phyloP scores from a whole-genome alignment of 768 basidiomycete species.

The Amanita polypyramis region DNA sequence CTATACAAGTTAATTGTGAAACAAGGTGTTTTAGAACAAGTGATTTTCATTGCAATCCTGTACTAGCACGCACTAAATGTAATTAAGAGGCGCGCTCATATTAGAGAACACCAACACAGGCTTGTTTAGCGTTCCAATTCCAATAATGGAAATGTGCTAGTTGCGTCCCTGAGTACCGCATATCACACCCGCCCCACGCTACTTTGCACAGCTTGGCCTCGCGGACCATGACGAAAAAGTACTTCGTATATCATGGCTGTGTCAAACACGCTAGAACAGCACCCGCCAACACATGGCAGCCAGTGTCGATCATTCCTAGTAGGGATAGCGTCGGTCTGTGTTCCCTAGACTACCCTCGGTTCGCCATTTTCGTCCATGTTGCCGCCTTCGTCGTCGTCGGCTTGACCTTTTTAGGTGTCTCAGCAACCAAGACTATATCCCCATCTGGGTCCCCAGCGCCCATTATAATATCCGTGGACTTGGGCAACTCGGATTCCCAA shows the following conservation, averaged over 20 bases:
- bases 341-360: too few relatives aligned
- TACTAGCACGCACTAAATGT: neutral
- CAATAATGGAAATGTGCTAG: neutral
- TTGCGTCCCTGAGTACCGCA: too few relatives aligned
- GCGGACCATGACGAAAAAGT: too few relatives aligned
- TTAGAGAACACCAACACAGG: neutral
- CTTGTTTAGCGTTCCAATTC: neutral
- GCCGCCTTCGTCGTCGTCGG: neutral
- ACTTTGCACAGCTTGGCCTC: too few relatives aligned
- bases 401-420: conserved; percentile 5
- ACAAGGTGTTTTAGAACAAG: too few relatives aligned
- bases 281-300: too few relatives aligned
- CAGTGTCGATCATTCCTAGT: too few relatives aligned
- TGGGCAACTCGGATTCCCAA: conserved; percentile 5
- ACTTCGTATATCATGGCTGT: too few relatives aligned
- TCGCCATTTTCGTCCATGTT: too few relatives aligned
- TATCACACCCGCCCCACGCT: too few relatives aligned
- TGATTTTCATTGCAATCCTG: neutral
- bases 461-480: neutral
- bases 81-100: neutral
- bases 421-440: conserved; percentile 1
- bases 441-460: neutral
- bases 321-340: too few relatives aligned
- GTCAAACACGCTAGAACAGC: too few relatives aligned
- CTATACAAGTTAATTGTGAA: neutral